These are phyloP conservation scores for Aspergillus affinis DNA, from an alignment of 495 filamentous ascomycete species.

Conservation along the genomic window DNA sequence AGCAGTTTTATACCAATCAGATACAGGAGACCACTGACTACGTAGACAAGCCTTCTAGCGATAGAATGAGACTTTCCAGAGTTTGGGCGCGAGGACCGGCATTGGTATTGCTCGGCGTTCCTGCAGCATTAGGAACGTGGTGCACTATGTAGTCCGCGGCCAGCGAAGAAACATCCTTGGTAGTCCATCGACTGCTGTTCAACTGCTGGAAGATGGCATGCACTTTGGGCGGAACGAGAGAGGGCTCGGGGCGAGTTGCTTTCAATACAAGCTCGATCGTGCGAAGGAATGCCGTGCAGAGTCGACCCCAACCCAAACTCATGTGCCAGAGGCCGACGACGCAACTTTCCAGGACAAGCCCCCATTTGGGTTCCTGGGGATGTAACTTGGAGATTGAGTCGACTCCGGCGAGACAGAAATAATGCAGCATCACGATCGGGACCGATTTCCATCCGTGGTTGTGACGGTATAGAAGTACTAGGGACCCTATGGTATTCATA, in stretches of 20 bases:
- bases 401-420: constrained; percentile 26
- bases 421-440: constrained; percentile 33
- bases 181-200: constrained; percentile 20
- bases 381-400: constrained; percentile 21
- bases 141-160: constrained; percentile 28
- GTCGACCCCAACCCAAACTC: constrained; percentile 29
- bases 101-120: not conserved
- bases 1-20: not conserved
- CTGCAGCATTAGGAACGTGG: constrained; percentile 14
- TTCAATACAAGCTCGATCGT: constrained; percentile 26
- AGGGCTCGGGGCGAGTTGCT: constrained; percentile 13
- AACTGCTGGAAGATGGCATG: constrained; percentile 21
- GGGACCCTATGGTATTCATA: constrained; percentile 25
- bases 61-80: constrained; percentile 12
- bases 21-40: not conserved
- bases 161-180: constrained; percentile 20
- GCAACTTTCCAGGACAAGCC: constrained; percentile 26
- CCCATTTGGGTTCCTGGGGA: constrained; percentile 22
- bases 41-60: constrained; percentile 12
- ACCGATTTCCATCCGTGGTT: constrained; percentile 28
- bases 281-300: constrained; percentile 29
- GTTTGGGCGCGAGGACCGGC: constrained; percentile 7
- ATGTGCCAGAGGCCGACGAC: constrained; percentile 30
- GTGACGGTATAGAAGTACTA: constrained; percentile 25
- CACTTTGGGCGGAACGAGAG: constrained; percentile 20